Conservation (phyloP, 805 yeast species). For the Metschnikowia cubensis region DNA sequence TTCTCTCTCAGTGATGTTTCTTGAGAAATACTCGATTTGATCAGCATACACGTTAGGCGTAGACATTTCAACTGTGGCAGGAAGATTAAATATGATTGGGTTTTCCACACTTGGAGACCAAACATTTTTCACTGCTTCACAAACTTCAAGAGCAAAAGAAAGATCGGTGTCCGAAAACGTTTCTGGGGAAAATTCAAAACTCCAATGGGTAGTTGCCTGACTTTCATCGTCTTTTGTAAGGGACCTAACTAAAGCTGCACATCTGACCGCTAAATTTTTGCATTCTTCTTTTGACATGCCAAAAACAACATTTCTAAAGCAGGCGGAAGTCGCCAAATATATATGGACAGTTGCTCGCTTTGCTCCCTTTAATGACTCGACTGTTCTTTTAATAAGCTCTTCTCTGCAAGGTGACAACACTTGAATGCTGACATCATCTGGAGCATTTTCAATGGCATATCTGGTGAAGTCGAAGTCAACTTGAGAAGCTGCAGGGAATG, state of each 20-base stretch:
- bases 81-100: constrained; percentile 76
- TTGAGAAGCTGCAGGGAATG: constrained; percentile 79
- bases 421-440: constrained; percentile 73
- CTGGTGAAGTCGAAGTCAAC: constrained; percentile 78
- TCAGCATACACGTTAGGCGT: constrained; percentile 83
- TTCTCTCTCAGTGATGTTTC: constrained; percentile 60
- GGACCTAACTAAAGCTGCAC: constrained; percentile 57
- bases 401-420: constrained; percentile 75
- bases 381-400: constrained; percentile 64
- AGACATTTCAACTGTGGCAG: constrained; percentile 81
- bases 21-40: constrained; percentile 71
- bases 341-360: constrained; percentile 72
- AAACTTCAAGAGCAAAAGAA: constrained; percentile 59
- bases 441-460: constrained; percentile 67
- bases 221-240: constrained; percentile 67
- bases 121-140: constrained; percentile 71
- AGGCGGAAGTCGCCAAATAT: constrained; percentile 71
- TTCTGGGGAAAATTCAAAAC: constrained; percentile 77
- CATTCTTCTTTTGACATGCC: constrained; percentile 58
- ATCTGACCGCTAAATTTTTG: constrained; percentile 55
- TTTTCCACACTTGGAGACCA: constrained; percentile 65
- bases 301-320: constrained; percentile 70
- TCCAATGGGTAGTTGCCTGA: constrained; percentile 57
- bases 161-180: constrained; percentile 68
- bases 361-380: constrained; percentile 71